Evolutionary conservation across 192 early-diverging fungal genomes (phyloP).

Genomic region (Coemansia pectinata): DNA sequence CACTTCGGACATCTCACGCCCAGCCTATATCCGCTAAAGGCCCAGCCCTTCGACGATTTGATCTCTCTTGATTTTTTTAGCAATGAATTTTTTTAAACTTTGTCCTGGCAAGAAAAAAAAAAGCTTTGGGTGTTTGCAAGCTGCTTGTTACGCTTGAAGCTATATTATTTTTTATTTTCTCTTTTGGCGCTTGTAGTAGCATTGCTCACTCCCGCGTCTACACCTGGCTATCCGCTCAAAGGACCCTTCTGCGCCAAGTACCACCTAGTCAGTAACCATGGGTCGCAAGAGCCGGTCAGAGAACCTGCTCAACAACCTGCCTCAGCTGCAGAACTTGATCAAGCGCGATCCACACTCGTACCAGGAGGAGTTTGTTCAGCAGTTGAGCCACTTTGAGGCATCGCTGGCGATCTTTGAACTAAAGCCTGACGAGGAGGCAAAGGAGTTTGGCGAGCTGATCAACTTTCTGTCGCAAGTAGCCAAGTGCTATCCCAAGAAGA

Average conservation of each 20-base stretch:
- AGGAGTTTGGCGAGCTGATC: slow-evolving; percentile 85
- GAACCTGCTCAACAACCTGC: slow-evolving; percentile 69
- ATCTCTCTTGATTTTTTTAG: slow-evolving; percentile 1
- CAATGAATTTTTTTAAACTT: slow-evolving; percentile 1
- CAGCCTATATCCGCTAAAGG: slow-evolving; percentile 28
- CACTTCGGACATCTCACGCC: slow-evolving; percentile 26
- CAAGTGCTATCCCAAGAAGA: slow-evolving; percentile 85
- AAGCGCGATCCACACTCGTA: slow-evolving; percentile 94
- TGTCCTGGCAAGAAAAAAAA: background rate
- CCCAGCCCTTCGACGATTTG: background rate
- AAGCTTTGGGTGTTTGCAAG: background rate
- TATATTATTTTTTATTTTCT: background rate
- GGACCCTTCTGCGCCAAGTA: background rate
- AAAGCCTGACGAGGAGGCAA: slow-evolving; percentile 79
- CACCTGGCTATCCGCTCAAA: background rate
- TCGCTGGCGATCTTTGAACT: slow-evolving; percentile 83
- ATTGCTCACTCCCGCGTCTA: background rate
- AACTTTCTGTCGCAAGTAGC: slow-evolving; percentile 89
- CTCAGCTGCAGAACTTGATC: slow-evolving; percentile 98
- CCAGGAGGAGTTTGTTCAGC: slow-evolving; percentile 90
- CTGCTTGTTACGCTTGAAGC: background rate
- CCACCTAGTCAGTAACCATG: slow-evolving; percentile 12
- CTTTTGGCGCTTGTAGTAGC: background rate
- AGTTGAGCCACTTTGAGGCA: slow-evolving; percentile 90
- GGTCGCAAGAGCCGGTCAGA: slow-evolving; percentile 39